Base-by-base conservation (phyloP, 106 monocot species). In the Dioscorea alata region DNA sequence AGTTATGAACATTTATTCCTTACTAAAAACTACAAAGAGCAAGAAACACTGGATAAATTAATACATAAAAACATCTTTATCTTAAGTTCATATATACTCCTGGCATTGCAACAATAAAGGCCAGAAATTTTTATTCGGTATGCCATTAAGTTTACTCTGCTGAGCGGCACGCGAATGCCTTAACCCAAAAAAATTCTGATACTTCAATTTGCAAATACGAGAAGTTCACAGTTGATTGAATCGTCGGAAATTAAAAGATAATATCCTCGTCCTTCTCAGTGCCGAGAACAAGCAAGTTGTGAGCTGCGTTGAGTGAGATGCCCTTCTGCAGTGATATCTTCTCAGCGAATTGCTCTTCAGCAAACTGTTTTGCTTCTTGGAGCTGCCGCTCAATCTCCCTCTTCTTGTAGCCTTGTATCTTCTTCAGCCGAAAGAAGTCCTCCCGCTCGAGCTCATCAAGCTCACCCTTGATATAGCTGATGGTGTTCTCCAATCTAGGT, bases 361-460 rank as follows among this genome's bases (percentile, higher is more conserved):
- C 80, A 67, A 67, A 91, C n/a, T 69, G 18, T 59, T 63, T 75
- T 12, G 95, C 86, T 9, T 79, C 61, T 23, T 59, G 58, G 65
- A 65, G 76, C 69, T 89, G 91, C 50, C 80, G 61, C 74, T 91
- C 91, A 10, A 96, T 12, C 82, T 77, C 91, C 50, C 86, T 74
- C 78, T 89, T 91, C 79, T 96, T 96, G 64, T 82, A 96, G 10
- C 91, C 95, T 63, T 96, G 88, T 19, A 96, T 96, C 78, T 96
- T 96, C 82, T 96, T 96, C 34, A 96, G 64, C 66, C 96, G 71
- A 76, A 96, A 96, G 80, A 96, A 96, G 57, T 96, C 96, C 80
- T 96, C 96, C 13, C 96, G 72, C 84, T 96, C 96, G 6, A 96
- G 78, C 69, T 96, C 96, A 33, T 96, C 96, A 5, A 96, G 78